Conservation (phyloP, 106 monocot genomes). For the Dactylorhiza incarnata region DNA sequence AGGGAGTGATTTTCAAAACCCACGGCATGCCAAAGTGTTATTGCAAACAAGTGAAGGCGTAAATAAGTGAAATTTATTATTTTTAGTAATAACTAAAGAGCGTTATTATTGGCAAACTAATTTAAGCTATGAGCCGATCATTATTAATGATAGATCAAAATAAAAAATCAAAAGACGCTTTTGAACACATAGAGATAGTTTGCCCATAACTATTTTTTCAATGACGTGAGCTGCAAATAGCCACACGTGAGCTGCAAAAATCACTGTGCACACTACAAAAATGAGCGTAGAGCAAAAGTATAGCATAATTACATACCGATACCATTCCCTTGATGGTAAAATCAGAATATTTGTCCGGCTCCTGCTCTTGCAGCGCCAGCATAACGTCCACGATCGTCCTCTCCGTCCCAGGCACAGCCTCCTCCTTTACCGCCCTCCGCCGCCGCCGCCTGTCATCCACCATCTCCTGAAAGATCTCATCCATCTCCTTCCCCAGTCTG, state of each 20-base stretch:
- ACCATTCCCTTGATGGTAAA: slow-evolving; percentile 5
- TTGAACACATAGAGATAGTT: too few species aligned
- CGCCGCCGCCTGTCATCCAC: neutral
- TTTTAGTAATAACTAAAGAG: neutral
- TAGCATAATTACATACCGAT: neutral
- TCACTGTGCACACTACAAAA: too few species aligned
- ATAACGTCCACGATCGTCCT: neutral
- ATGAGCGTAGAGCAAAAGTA: too few species aligned
- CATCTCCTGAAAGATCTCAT: neutral
- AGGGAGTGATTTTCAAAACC: too few species aligned
- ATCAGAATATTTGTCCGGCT: slow-evolving; percentile 8
- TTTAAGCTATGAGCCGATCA: too few species aligned
- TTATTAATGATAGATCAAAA: too few species aligned
- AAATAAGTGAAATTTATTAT: neutral
- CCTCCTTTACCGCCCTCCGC: neutral
- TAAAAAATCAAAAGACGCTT: too few species aligned
- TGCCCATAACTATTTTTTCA: too few species aligned
- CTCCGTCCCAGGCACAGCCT: neutral
- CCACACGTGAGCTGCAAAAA: too few species aligned
- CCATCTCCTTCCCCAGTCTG: neutral
- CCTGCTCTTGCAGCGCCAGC: slow-evolving; percentile 2
- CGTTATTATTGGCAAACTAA: too few species aligned
- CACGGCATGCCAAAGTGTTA: too few species aligned
- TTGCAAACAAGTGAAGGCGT: neutral
- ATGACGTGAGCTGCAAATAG: too few species aligned